These are phyloP conservation scores for Fusarium mangiferae DNA, from an alignment of 2,329 filamentous ascomycete genomes.

Conservation along the genomic window DNA sequence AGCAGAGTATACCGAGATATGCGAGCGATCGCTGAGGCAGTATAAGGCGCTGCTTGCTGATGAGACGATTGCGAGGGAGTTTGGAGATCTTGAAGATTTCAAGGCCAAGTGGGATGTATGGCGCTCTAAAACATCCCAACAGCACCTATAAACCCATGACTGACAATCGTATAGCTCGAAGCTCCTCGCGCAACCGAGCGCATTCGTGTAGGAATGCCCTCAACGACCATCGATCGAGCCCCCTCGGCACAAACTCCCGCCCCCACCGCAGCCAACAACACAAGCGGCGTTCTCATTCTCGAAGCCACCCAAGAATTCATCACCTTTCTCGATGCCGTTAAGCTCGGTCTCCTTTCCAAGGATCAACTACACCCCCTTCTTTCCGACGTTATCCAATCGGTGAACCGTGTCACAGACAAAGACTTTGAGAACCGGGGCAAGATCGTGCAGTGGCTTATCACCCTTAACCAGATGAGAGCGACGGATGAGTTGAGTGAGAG, in stretches of 20 bases:
- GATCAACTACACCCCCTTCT: conserved; percentile 95
- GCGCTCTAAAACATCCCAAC: rapidly evolving
- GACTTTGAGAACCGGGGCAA: conserved; percentile 97
- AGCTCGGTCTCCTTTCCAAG: conserved; percentile 91
- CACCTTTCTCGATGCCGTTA: conserved; percentile 94
- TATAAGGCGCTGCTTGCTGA: conserved; percentile 95
- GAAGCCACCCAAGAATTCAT: conserved; percentile 98
- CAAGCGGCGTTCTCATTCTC: conserved; percentile 76
- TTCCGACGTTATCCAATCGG: conserved; percentile 94
- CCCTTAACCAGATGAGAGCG: conserved; percentile 96
- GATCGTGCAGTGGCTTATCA: conserved; percentile 98
- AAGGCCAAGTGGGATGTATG: conserved; percentile 90
- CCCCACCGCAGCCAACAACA: conserved; percentile 57
- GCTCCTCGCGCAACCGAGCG: conserved; percentile 94
- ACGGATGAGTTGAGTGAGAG: conserved; percentile 89
- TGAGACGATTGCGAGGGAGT: conserved; percentile 88
- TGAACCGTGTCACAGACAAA: conserved; percentile 94
- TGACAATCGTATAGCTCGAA: conserved; percentile 73
- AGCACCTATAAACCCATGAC: rapidly evolving
- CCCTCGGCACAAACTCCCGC: conserved; percentile 58
- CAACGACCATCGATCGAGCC: conserved; percentile 74
- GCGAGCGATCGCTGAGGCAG: conserved; percentile 91
- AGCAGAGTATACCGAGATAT: conserved; percentile 94
- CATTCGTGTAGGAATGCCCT: conserved; percentile 90
- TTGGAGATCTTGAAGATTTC: conserved; percentile 89